Evolutionary conservation across 139 green algal species (phyloP), one percentile per base, ranked within the genome.

Genomic region (Trebouxia sp.): DNA sequence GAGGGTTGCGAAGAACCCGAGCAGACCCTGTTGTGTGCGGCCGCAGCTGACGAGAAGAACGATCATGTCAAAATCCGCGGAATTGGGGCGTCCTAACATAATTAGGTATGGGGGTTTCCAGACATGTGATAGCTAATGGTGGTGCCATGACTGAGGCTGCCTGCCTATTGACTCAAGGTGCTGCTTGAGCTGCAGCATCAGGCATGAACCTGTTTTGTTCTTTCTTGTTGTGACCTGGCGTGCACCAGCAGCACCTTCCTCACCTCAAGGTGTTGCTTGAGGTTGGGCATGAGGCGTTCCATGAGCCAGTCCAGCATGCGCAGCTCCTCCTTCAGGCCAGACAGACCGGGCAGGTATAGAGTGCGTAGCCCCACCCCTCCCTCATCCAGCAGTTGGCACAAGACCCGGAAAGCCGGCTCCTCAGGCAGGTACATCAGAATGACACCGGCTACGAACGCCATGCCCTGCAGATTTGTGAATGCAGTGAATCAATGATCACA

Each of bases 401-500:
- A n/a, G 11, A 77, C n/a, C 70, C 87, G 86, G 88, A 98, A 99
- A 0, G 94, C 93, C 0, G 90, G 86, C 87, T 98, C 94, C 78
- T 99, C 93, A 3, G 91, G 92, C 62, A 98, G 65, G 77, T 96
- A 97, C 90, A 98, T 95, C 15, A 99, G 91, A 72, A 98, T 78
- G 38, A 97, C 85, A 3, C 96, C 96, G 12, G 92, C 94, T 53
- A 95, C 87, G 83, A 98, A 98, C 0, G 91, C 95, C 95, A 98
- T 98, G 62, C 88, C 92, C 83, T 72, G 62, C 32, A 69, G 28
- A 28, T n/a, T n/a, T n/a, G n/a, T n/a, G n/a, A n/a, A n/a, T n/a
- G n/a, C n/a, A n/a, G n/a, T n/a, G n/a, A n/a, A n/a, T n/a, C n/a
- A n/a, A n/a, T n/a, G n/a, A n/a, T n/a, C n/a, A n/a, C n/a, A n/a